Evolutionary conservation across 495 filamentous ascomycete species (phyloP).

Genomic region (Clavariopsis aquatica): DNA sequence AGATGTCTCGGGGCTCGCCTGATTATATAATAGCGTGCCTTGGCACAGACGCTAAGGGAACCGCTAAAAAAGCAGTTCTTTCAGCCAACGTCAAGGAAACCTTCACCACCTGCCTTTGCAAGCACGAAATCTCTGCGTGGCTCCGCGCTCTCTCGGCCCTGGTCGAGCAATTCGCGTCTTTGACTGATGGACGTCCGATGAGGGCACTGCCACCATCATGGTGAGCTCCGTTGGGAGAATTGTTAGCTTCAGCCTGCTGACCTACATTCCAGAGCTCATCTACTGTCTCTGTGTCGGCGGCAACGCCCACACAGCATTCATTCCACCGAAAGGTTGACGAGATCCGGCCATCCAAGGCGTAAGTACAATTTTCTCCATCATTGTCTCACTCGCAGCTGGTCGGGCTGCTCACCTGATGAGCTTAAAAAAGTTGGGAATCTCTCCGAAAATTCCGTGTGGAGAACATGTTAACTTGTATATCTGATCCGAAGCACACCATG

Average conservation of each 20-base stretch:
- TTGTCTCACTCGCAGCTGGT: constrained; percentile 16
- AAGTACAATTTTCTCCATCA: constrained; percentile 47
- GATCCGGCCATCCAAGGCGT: constrained; percentile 87
- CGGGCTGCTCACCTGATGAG: constrained; percentile 67
- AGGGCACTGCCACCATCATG: constrained; percentile 18
- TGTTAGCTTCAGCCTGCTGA: constrained; percentile 2
- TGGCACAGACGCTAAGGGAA: background rate
- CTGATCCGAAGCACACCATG: constrained; percentile 51
- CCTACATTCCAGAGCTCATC: constrained; percentile 42
- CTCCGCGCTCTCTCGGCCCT: constrained; percentile 12
- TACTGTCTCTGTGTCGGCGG: constrained; percentile 57
- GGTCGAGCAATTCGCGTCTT: constrained; percentile 20
- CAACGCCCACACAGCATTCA: constrained; percentile 64
- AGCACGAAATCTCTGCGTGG: constrained; percentile 19
- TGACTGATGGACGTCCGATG: constrained; percentile 31
- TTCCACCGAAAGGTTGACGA: constrained; percentile 85
- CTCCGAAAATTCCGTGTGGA: constrained; percentile 92
- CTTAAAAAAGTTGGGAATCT: constrained; percentile 99
- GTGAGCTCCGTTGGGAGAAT: constrained; percentile 8
- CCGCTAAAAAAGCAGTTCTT: background rate
- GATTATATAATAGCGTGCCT: background rate
- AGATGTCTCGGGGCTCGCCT: constrained; percentile 2
- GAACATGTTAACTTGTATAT: constrained; percentile 76
- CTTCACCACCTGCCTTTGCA: constrained; percentile 9
- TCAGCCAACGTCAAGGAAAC: background rate